Conservation (phyloP, 805 yeast genomes). For the Lachancea cidri region DNA sequence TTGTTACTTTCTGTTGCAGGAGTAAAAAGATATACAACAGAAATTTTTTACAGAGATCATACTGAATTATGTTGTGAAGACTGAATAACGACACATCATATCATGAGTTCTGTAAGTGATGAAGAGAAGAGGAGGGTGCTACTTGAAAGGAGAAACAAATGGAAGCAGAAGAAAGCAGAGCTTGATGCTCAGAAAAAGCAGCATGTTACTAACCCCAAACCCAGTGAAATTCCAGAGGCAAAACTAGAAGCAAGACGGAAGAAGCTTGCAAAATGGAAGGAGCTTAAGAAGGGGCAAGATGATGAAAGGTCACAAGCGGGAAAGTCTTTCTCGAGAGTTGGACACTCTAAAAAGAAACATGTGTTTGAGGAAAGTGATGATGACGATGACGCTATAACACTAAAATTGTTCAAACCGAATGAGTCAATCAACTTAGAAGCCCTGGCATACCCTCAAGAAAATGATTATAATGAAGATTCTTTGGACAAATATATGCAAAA, state of each 20-base stretch:
- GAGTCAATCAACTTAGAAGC: constrained; percentile 10
- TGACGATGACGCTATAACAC: constrained; percentile 22
- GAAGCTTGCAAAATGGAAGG: constrained; percentile 40
- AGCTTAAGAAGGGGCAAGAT: constrained; percentile 32
- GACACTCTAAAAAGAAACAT: constrained; percentile 8
- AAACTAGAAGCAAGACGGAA: constrained; percentile 12
- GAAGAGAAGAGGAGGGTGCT: constrained; percentile 34
- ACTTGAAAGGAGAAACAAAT: constrained; percentile 46
- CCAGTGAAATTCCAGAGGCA: constrained; percentile 5
- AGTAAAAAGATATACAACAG: no score
- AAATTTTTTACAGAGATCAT: no score
- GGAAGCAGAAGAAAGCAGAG: constrained; percentile 53
- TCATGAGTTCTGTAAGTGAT: constrained; percentile 21
- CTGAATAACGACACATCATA: no score
- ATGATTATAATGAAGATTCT: constrained; percentile 36
- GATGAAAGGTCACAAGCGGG: constrained; percentile 15
- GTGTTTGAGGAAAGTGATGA: constrained; percentile 31
- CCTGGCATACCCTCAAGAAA: not conserved
- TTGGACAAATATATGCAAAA: constrained; percentile 42
- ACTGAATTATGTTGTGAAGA: no score
- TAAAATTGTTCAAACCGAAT: constrained; percentile 20
- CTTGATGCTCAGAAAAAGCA: constrained; percentile 22
- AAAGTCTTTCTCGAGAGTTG: not conserved
- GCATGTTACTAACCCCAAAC: constrained; percentile 7
- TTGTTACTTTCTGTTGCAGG: no score